These are phyloP conservation scores for Neotropicomus parvogracilis DNA, from an alignment of 1,284 basidiomycete species.

Conservation along the genomic window DNA sequence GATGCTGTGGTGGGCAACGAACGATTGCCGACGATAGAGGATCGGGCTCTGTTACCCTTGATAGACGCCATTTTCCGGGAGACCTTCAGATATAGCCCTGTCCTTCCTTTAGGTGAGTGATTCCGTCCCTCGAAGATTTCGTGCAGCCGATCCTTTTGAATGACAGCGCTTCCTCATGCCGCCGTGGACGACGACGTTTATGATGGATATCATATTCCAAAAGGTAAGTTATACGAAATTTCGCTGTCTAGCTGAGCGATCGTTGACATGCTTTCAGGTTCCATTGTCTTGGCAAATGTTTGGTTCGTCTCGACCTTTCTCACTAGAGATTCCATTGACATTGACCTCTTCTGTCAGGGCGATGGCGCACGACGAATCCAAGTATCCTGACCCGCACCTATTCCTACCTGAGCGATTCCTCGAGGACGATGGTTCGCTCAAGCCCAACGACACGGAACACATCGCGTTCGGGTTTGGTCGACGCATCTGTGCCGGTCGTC, in stretches of 20 bases:
- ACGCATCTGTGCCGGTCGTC: conserved; percentile 11
- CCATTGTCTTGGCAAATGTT: conserved; percentile 7
- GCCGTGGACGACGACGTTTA: conserved; percentile 14
- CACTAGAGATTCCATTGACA: not conserved
- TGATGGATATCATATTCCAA: conserved; percentile 13
- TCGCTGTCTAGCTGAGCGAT: accelerated
- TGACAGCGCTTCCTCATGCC: conserved; percentile 13
- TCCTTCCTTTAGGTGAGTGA: conserved; percentile 13
- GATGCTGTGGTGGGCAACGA: conserved; percentile 27
- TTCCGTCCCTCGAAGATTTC: not conserved
- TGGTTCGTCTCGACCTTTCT: conserved; percentile 2
- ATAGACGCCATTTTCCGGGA: conserved; percentile 32
- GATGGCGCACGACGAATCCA: conserved; percentile 13
- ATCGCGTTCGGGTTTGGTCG: conserved; percentile 17
- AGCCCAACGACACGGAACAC: conserved; percentile 7
- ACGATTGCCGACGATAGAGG: conserved; percentile 31
- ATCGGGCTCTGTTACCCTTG: conserved; percentile 29
- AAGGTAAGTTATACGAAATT: not conserved
- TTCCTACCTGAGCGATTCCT: conserved; percentile 19
- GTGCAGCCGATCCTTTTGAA: not conserved
- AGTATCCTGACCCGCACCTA: conserved; percentile 1
- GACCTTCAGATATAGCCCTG: conserved; percentile 9
- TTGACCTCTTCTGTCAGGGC: conserved; percentile 1
- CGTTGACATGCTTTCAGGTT: conserved; percentile 1
- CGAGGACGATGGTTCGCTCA: conserved; percentile 14